Percentiles rank a stretch among this genome's conserved stretches.
phyloP scores from a whole-genome alignment of 2,329 filamentous ascomycete genomes.

The Ophiostoma pallidulum region DNA sequence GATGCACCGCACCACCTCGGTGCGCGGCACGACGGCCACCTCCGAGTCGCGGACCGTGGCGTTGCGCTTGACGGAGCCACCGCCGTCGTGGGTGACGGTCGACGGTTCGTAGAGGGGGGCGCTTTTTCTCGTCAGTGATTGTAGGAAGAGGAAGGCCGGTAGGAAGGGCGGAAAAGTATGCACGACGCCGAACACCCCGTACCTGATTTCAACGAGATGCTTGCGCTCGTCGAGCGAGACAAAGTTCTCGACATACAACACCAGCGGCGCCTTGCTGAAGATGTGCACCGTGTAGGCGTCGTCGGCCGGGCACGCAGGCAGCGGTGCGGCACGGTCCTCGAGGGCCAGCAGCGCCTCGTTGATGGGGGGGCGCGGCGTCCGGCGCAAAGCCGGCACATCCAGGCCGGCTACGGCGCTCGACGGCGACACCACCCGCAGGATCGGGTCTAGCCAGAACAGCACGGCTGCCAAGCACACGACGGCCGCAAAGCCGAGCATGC shows the following conservation, averaged over 20 bases:
- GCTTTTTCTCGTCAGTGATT: no score
- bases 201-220: conserved; percentile 44
- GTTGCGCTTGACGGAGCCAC: conserved; percentile 30
- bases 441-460: conserved; percentile 36
- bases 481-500: conserved; percentile 36
- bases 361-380: conserved; percentile 34
- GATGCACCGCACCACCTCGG: conserved; percentile 33
- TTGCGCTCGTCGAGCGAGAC: conserved; percentile 33
- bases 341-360: conserved; percentile 43
- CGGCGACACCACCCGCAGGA: conserved; percentile 22
- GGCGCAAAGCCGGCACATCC: conserved; percentile 4
- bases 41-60: conserved; percentile 40
- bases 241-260: conserved; percentile 46
- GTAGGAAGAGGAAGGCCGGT: no score
- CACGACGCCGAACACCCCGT: no score
- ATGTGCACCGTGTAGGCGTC: conserved; percentile 38
- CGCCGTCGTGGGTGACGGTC: conserved; percentile 40
- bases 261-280: conserved; percentile 39
- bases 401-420: conserved; percentile 24
- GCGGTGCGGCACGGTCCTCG: conserved; percentile 22
- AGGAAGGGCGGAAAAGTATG: no score
- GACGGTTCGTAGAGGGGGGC: conserved; percentile 40
- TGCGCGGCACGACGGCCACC: conserved; percentile 42
- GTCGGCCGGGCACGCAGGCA: conserved; percentile 29
- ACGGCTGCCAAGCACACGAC: conserved; percentile 33